These are phyloP conservation scores for Fraxinus velutina DNA, from an alignment of 305 asterid genomes.

Conservation along the genomic window DNA sequence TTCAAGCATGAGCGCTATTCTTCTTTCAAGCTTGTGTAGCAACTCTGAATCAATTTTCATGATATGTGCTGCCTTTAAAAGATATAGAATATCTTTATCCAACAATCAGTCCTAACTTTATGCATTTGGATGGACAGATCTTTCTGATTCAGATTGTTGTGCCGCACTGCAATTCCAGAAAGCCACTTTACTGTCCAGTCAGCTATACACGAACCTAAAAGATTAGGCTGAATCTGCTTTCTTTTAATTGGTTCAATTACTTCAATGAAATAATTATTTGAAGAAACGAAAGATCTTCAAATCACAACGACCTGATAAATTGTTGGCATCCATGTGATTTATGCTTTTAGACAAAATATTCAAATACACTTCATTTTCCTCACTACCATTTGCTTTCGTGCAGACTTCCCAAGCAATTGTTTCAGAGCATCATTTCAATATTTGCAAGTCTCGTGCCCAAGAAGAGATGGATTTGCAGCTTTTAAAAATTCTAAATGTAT, in stretches of 20 bases:
- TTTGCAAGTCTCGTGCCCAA: conserved; percentile 25
- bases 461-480: conserved; percentile 31
- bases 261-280: conserved; percentile 29
- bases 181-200: conserved; percentile 37
- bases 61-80: conserved; percentile 23
- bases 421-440: conserved; percentile 20
- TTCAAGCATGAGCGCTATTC: conserved; percentile 23
- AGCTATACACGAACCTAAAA: conserved; percentile 31
- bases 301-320: conserved; percentile 23
- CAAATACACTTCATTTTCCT: background rate
- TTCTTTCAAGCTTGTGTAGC: conserved; percentile 20
- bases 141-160: conserved; percentile 3
- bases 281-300: conserved; percentile 29
- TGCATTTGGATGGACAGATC: conserved; percentile 19
- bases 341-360: background rate
- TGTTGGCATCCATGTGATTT: background rate
- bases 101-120: conserved; percentile 27
- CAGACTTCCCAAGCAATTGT: conserved; percentile 28
- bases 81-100: conserved; percentile 33
- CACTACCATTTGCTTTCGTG: background rate
- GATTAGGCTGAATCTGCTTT: conserved; percentile 23
- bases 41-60: conserved; percentile 21
- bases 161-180: conserved; percentile 17
- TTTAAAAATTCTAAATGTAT: conserved; percentile 26
- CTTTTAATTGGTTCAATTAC: conserved; percentile 23